phyloP scores from a whole-genome alignment of 352 stramenopile genomes.

The Phytophthora sansomeana region DNA sequence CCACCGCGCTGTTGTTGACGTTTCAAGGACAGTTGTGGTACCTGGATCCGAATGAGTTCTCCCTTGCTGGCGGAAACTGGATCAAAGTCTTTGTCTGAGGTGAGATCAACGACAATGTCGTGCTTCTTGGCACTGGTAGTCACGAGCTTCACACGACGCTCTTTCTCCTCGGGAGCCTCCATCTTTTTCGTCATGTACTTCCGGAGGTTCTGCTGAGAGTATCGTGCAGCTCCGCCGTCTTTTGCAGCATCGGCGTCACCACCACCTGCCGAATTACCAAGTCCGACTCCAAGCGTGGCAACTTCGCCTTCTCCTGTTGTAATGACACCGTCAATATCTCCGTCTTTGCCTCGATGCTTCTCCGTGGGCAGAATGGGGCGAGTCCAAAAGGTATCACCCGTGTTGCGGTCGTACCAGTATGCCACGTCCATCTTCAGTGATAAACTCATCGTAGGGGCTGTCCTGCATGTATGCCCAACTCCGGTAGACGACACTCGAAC shows the following conservation, averaged over 20 bases:
- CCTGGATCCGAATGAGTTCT: conserved; percentile 61
- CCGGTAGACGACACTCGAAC: conserved; percentile 90
- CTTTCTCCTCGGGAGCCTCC: conserved; percentile 73
- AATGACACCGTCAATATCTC: conserved; percentile 84
- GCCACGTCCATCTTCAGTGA: conserved; percentile 91
- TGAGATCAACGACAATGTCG: conserved; percentile 58
- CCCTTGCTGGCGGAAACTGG: conserved; percentile 16
- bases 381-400: conserved; percentile 93
- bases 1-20: conserved; percentile 15
- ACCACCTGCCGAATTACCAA: conserved; percentile 12
- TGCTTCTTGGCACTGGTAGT: conserved; percentile 70
- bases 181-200: conserved; percentile 91
- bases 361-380: conserved; percentile 85
- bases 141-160: conserved; percentile 60
- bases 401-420: conserved; percentile 90
- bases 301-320: conserved; percentile 75
- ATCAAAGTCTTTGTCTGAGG: not conserved
- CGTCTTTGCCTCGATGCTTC: conserved; percentile 73
- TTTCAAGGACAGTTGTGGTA: conserved; percentile 61
- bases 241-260: conserved; percentile 36
- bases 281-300: conserved; percentile 74
- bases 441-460: conserved; percentile 89
- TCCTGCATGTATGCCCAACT: conserved; percentile 94
- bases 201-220: conserved; percentile 74
- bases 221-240: conserved; percentile 43